phyloP scores from a whole-genome alignment of 108 stramenopile genomes.

The Skeletonema costatum region DNA sequence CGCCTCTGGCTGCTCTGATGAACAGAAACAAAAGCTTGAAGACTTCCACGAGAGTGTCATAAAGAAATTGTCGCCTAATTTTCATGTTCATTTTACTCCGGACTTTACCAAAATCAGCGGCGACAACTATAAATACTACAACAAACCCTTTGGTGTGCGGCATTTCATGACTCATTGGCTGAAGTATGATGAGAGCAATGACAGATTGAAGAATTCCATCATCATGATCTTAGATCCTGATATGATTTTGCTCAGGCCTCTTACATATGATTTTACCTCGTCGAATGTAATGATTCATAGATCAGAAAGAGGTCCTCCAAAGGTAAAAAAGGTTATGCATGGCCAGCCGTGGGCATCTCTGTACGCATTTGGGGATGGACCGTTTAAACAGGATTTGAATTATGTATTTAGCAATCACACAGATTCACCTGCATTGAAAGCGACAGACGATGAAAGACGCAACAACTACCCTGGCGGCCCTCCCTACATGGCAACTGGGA shows the following conservation, averaged over 20 bases:
- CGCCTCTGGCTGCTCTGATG: slow-evolving; percentile 69
- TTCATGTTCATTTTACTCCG: slow-evolving; percentile 78
- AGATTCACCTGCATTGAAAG: slow-evolving; percentile 55
- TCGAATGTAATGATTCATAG: slow-evolving; percentile 53
- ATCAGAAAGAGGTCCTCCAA: slow-evolving; percentile 30
- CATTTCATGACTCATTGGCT: slow-evolving; percentile 81
- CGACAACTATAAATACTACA: slow-evolving; percentile 83
- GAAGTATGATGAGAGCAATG: slow-evolving; percentile 56
- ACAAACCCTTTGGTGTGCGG: slow-evolving; percentile 90
- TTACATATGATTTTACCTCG: slow-evolving; percentile 81
- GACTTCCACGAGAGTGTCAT: slow-evolving; percentile 46
- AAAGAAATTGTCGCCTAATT: slow-evolving; percentile 48
- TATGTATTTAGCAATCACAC: slow-evolving; percentile 41
- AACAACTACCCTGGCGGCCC: slow-evolving; percentile 78
- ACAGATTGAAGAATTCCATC: slow-evolving; percentile 63
- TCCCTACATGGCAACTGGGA: slow-evolving; percentile 75
- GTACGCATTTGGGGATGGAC: slow-evolving; percentile 86
- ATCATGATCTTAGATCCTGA: slow-evolving; percentile 84
- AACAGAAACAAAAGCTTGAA: slow-evolving; percentile 37
- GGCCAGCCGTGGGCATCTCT: slow-evolving; percentile 91
- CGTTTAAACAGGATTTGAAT: slow-evolving; percentile 70
- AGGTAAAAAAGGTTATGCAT: slow-evolving; percentile 63
- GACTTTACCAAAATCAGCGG: slow-evolving; percentile 51
- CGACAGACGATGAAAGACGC: slow-evolving; percentile 11
- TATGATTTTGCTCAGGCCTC: slow-evolving; percentile 75